These are phyloP conservation scores for Hypoxylon crocopeplum DNA, from an alignment of 495 filamentous ascomycete genomes.

Conservation along the genomic window DNA sequence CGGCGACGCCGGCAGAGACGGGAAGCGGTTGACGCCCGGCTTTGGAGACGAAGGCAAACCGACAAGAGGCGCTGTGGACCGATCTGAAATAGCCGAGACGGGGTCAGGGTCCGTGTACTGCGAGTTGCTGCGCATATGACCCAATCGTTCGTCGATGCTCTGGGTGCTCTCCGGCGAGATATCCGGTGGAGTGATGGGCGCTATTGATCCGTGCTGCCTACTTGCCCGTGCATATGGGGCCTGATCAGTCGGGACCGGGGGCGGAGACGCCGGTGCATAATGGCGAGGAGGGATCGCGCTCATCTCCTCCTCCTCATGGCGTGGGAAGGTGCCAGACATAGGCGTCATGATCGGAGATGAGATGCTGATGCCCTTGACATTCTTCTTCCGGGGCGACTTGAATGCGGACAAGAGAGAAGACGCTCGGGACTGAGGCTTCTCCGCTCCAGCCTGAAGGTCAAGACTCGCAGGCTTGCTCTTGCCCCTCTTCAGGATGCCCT, in stretches of 20 bases:
- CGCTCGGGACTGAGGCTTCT: slow-evolving; percentile 54
- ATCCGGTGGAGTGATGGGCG: slow-evolving; percentile 54
- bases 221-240: slow-evolving; percentile 44
- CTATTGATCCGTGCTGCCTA: slow-evolving; percentile 28
- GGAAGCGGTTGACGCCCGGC: slow-evolving; percentile 55
- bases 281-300: slow-evolving; percentile 57
- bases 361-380: slow-evolving; percentile 52
- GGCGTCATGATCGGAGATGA: slow-evolving; percentile 64
- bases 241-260: slow-evolving; percentile 53
- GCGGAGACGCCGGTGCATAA: slow-evolving; percentile 55
- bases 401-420: slow-evolving; percentile 61
- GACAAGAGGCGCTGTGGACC: slow-evolving; percentile 50
- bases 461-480: slow-evolving; percentile 57
- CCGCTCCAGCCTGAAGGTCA: slow-evolving; percentile 43
- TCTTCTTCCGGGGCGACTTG: slow-evolving; percentile 57
- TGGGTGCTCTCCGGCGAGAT: slow-evolving; percentile 56
- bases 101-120: slow-evolving; percentile 52
- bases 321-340: slow-evolving; percentile 58
- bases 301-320: slow-evolving; percentile 56
- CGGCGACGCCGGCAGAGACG: slow-evolving; percentile 53
- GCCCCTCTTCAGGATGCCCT: slow-evolving; percentile 41
- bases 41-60: slow-evolving; percentile 56
- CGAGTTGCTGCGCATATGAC: slow-evolving; percentile 44
- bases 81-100: slow-evolving; percentile 49
- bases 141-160: slow-evolving; percentile 57